phyloP scores from a whole-genome alignment of 2,329 filamentous ascomycete species.

The Penicillium sp. region DNA sequence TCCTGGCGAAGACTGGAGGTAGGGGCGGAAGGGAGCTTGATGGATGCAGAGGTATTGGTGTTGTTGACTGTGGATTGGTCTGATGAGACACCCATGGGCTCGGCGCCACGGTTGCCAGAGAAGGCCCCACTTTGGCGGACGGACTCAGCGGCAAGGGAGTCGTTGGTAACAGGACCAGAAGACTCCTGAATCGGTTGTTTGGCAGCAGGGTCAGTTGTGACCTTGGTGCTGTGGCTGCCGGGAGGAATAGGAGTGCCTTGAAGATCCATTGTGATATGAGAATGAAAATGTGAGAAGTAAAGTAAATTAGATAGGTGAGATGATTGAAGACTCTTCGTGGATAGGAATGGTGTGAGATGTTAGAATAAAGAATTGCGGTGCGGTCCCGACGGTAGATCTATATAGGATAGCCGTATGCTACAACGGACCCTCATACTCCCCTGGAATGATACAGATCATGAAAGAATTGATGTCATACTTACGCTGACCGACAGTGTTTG shows the following conservation, averaged over 20 bases:
- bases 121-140: constrained; percentile 60
- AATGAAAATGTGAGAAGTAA: background rate
- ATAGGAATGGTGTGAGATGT: background rate
- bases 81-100: constrained; percentile 51
- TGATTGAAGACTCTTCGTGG: background rate
- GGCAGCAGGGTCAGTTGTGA: constrained; percentile 50
- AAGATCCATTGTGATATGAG: constrained; percentile 37
- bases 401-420: constrained; percentile 18
- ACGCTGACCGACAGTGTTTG: constrained; percentile 17
- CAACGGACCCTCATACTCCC: background rate
- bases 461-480: constrained; percentile 34
- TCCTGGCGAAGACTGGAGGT: constrained; percentile 49
- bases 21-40: constrained; percentile 49
- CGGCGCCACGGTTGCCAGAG: constrained; percentile 57
- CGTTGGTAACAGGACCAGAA: constrained; percentile 62
- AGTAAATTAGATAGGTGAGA: background rate
- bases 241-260: constrained; percentile 40
- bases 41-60: constrained; percentile 55
- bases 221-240: constrained; percentile 38
- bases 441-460: background rate
- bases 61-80: constrained; percentile 57
- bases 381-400: constrained; percentile 18
- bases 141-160: constrained; percentile 77
- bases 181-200: constrained; percentile 59
- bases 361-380: background rate